A percentile compares a stretch with the other conserved stretches of the same genome.
Conservation (phyloP, 2,329 filamentous ascomycete species). For the Sporothrix inflata region DNA sequence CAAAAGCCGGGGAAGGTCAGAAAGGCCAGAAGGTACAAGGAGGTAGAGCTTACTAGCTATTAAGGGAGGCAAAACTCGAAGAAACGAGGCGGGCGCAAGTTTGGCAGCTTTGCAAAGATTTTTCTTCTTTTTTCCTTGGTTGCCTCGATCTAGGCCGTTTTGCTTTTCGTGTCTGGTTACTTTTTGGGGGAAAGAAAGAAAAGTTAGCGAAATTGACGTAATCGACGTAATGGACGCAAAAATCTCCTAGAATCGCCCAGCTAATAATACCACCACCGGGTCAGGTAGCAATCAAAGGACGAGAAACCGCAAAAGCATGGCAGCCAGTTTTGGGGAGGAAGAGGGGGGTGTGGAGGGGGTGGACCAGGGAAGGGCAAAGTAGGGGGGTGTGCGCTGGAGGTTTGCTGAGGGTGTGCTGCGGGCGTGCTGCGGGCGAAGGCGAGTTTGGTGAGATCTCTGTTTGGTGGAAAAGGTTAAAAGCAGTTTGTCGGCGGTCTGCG, state of each 20-base stretch:
- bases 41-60: constrained; percentile 1
- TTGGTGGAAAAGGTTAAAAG: constrained; percentile 24
- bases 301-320: constrained; percentile 5
- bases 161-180: constrained; percentile 18
- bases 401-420: not conserved
- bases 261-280: constrained; percentile 1
- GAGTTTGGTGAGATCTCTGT: constrained; percentile 19
- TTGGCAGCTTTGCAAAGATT: not conserved
- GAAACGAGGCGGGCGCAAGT: constrained; percentile 17
- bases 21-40: constrained; percentile 5
- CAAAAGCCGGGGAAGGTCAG: not conserved
- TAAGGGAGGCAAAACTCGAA: constrained; percentile 3
- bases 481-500: not conserved
- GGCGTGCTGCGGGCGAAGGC: constrained; percentile 2
- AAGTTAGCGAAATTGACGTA: constrained; percentile 23
- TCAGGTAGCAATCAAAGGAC: not conserved
- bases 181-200: not conserved
- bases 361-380: not conserved
- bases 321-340: constrained; percentile 4
- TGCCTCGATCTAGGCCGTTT: constrained; percentile 21
- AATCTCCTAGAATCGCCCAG: not conserved
- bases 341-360: constrained; percentile 1
- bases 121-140: not conserved
- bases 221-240: constrained; percentile 24
- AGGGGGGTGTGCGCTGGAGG: not conserved